Conservation (phyloP, 345 rosid species). For the Mangifera indica region DNA sequence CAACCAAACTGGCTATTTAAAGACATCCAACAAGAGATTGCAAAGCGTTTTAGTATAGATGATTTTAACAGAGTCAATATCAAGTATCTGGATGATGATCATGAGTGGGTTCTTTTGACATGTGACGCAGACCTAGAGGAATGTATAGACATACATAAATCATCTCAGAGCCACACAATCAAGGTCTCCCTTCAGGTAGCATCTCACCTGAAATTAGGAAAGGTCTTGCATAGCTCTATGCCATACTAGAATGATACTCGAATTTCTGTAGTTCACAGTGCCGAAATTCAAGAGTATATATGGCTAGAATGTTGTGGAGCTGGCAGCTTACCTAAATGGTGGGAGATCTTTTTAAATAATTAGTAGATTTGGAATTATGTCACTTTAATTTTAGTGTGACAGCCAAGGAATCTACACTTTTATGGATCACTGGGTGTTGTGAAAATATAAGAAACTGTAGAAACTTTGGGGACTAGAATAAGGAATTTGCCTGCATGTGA, state of each 20-base stretch:
- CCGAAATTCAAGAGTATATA: background rate
- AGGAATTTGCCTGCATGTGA: constrained; percentile 2
- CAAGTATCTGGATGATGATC: constrained; percentile 68
- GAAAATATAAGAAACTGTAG: background rate
- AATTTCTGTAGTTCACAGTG: background rate
- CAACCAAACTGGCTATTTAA: constrained; percentile 48
- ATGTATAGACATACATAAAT: constrained; percentile 64
- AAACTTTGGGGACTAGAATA: background rate
- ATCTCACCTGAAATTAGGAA: constrained; percentile 31
- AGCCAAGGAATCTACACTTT: background rate
- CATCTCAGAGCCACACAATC: constrained; percentile 48
- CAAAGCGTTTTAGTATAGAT: constrained; percentile 49
- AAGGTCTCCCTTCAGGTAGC: constrained; percentile 52
- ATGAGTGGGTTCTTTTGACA: constrained; percentile 70
- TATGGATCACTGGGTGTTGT: background rate
- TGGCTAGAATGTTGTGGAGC: background rate
- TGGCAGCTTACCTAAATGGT: background rate
- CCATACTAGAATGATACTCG: constrained; percentile 18
- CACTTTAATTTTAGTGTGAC: background rate
- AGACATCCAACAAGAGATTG: constrained; percentile 60
- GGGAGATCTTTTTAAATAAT: constrained; percentile 9
- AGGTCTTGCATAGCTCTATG: constrained; percentile 29
- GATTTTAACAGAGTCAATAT: constrained; percentile 45
- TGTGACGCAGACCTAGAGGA: constrained; percentile 84
- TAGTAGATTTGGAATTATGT: background rate